Evolutionary conservation across 495 filamentous ascomycete genomes (phyloP).

Genomic region (Glarea lozoyensis): DNA sequence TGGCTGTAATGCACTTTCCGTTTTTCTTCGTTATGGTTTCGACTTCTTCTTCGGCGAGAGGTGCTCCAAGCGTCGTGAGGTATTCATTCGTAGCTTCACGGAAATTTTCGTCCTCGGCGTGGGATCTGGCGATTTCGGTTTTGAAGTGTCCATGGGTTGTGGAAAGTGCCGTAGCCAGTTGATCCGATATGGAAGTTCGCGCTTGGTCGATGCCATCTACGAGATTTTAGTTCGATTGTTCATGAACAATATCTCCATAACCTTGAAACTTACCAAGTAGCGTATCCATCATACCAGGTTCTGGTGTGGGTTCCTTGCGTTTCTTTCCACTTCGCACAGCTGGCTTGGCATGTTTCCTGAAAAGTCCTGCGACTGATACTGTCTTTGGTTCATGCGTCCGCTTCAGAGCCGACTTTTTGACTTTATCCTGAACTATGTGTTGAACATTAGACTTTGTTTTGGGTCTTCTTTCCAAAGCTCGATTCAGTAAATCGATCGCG

Average conservation of each 20-base stretch:
- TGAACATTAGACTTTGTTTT: too few relatives aligned
- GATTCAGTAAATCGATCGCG: too few relatives aligned
- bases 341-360: conserved; percentile 7
- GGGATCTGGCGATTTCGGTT: conserved; percentile 4
- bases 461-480: too few relatives aligned
- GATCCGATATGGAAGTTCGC: conserved; percentile 9
- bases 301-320: conserved; percentile 4
- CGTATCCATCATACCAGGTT: conserved; percentile 4
- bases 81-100: conserved; percentile 13
- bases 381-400: conserved; percentile 2
- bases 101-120: conserved; percentile 13
- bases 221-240: not conserved
- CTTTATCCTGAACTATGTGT: too few relatives aligned
- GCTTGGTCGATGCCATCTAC: conserved; percentile 13
- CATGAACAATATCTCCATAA: conserved; percentile 1
- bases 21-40: conserved; percentile 5
- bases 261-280: conserved; percentile 3
- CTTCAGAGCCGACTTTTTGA: not conserved
- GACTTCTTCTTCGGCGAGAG: conserved; percentile 9
- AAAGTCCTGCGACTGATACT: conserved; percentile 12
- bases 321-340: conserved; percentile 4
- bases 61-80: conserved; percentile 3
- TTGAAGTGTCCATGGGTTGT: conserved; percentile 13
- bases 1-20: conserved; percentile 6
- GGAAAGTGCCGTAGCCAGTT: conserved; percentile 15